Evolutionary conservation across 352 stramenopile genomes (phyloP).

Genomic region (Phytophthora gonapodyides): DNA sequence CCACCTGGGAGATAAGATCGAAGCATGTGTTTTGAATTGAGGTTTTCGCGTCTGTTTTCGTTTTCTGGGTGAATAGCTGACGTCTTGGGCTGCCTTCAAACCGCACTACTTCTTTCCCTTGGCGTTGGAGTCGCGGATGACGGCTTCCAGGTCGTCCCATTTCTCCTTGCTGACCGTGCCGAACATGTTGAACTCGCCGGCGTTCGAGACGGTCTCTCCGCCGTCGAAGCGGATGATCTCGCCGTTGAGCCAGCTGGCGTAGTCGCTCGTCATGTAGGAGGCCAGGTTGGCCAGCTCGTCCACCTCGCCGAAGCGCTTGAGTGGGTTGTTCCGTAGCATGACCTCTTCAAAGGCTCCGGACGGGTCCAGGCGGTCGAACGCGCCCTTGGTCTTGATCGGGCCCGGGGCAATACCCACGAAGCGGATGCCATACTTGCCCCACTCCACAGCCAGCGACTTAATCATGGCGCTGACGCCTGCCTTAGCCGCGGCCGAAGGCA

Average conservation of each 20-base stretch:
- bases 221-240: conserved; percentile 85
- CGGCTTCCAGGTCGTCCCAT: conserved; percentile 74
- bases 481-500: conserved; percentile 95
- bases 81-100: neutral
- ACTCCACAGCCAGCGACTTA: conserved; percentile 95
- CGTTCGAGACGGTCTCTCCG: conserved; percentile 74
- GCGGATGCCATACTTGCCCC: conserved; percentile 94
- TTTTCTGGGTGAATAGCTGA: neutral
- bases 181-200: conserved; percentile 86
- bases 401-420: conserved; percentile 97
- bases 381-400: conserved; percentile 91
- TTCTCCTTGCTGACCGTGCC: conserved; percentile 56
- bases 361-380: conserved; percentile 79
- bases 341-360: conserved; percentile 69
- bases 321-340: conserved; percentile 71
- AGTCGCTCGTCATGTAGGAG: conserved; percentile 79
- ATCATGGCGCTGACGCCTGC: conserved; percentile 95
- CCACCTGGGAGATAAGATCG: conserved; percentile 12
- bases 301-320: conserved; percentile 74
- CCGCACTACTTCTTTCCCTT: conserved; percentile 55
- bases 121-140: conserved; percentile 63
- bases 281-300: conserved; percentile 82
- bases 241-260: conserved; percentile 82
- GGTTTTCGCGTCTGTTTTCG: conserved; percentile 4
- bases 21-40: conserved; percentile 16